phyloP scores from a whole-genome alignment of 768 basidiomycete genomes.

The Pisolithus microcarpus region DNA sequence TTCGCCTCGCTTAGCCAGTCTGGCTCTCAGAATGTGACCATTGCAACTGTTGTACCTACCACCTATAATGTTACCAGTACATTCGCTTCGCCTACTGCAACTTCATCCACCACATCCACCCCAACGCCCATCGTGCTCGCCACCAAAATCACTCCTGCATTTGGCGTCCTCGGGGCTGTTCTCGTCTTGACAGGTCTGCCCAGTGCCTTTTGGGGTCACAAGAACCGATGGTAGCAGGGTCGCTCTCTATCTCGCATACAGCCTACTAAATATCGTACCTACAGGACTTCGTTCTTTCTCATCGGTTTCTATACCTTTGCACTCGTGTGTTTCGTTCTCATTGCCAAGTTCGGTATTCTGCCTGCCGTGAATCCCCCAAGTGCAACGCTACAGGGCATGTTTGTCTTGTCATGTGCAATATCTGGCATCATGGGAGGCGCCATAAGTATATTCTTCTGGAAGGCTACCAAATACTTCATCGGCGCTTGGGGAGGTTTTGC shows the following conservation, averaged over 20 bases:
- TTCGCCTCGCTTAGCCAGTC: slow-evolving; percentile 41
- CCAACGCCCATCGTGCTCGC: slow-evolving; percentile 35
- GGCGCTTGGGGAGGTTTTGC: slow-evolving; percentile 66
- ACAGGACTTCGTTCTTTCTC: slow-evolving; percentile 89
- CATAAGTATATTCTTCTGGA: slow-evolving; percentile 89
- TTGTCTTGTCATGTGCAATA: slow-evolving; percentile 74
- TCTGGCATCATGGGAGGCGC: slow-evolving; percentile 82
- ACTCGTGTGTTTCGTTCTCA: slow-evolving; percentile 79
- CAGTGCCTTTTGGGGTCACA: slow-evolving; percentile 87
- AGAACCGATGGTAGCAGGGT: slow-evolving; percentile 80
- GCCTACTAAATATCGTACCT: slow-evolving; percentile 10
- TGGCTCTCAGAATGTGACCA: slow-evolving; percentile 40
- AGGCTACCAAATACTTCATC: slow-evolving; percentile 76
- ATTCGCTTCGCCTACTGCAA: slow-evolving; percentile 40
- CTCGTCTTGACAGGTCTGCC: slow-evolving; percentile 87
- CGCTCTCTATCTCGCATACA: slow-evolving; percentile 1
- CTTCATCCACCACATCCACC: slow-evolving; percentile 32
- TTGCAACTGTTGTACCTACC: slow-evolving; percentile 53
- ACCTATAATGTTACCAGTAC: slow-evolving; percentile 57
- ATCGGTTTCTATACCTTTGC: slow-evolving; percentile 87
- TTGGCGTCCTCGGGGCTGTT: slow-evolving; percentile 81
- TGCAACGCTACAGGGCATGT: slow-evolving; percentile 77
- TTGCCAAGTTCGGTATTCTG: slow-evolving; percentile 81
- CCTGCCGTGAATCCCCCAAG: slow-evolving; percentile 77
- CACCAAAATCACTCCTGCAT: slow-evolving; percentile 78